Evolutionary conservation across 2,329 filamentous ascomycete genomes (phyloP), one percentile per base, ranked within the genome.

Genomic region (Colletotrichum cereale): DNA sequence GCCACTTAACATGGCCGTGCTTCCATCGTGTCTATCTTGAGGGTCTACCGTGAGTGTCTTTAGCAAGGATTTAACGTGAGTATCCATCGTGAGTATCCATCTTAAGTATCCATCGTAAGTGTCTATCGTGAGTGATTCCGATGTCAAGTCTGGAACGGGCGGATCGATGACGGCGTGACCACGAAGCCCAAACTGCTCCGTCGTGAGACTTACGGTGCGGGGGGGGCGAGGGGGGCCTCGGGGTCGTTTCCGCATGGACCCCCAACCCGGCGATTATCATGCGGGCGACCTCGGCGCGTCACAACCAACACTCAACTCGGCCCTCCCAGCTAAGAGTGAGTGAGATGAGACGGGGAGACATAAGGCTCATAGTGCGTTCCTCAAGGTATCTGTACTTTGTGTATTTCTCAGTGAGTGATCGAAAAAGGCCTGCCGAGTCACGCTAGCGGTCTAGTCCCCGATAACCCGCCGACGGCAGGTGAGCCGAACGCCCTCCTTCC

Each of bases 221-320:
- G 7, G 18, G 26, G 66, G 61, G 61, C 66, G 12, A 12, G 16
- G 21, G 3, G 34, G 66, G 53, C 42, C 52, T 52, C 29, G 52
- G 61, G 61, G 52, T 36, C 26, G 34, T n/a, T 31, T 16, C 61
- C 52, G 40, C 61, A 69, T 52, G 62, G 62, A 52, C 65, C 60
- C 60, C 48, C 18, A 58, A 42, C 53, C 53, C n/a, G 29, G 44
- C 29, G n/a, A 14, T 24, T n/a, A 12, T 60, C 36, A 55, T 69
- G 66, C 53, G 10, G 58, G 10, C 31, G 12, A 47, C 24, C 16
- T 31, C 21, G 8, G 7, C 26, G 18, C 42, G 16, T 42, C 57
- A 60, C 57, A 34, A 7, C 21, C 29, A 8, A 24, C 4, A 26
- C 31, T 10, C 2, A 10, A 21, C 42, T 5, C 7, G 12, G 11